Evolutionary conservation across 202 grass and related monocot species (phyloP), one percentile per base, ranked within the genome.

Genomic region (Panicum virgatum): DNA sequence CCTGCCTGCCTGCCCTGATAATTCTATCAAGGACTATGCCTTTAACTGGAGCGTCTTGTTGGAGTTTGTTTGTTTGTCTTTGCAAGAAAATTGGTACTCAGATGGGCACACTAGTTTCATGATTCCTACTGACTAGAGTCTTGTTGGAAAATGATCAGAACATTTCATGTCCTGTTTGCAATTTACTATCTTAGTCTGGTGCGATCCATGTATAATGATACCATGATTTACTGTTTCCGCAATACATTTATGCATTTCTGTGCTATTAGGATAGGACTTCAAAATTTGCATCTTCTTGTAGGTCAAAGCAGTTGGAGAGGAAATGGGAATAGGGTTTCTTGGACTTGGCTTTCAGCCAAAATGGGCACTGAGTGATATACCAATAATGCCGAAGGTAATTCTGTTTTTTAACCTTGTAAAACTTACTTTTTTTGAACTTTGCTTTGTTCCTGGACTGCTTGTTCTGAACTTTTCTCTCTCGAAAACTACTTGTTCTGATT

Each of bases 301-400:
- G 96, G 95, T 98, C 57, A 98, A 98, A 82, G 92, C 92, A 38
- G 88, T 98, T 75, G 92, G 86, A 82, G 95, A 98, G 80, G 95
- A 98, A 89, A 86, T 98, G 90, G 90, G 92, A 54, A 90, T 99
- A 75, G 96, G 96, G 78, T 99, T 99, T 96, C 91, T 99, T 22
- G 96, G 93, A 42, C 85, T 96, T 92, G 96, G 96, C 43, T 99
- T 92, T 91, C 96, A 96, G 78, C 92, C 96, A 37, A 99, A 96
- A 73, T 99, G 91, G 96, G 78, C 72, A 46, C 62, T 96, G 18
- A 79, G 76, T 67, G 93, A 99, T 53, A 93, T 98, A 85, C 92
- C 96, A 69, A 90, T 96, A 81, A 99, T 99, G 96, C 96, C 96
- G 0, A 99, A 99, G 93, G 96, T 99, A 91, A 47, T 69, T 62